These are phyloP conservation scores for Xerocomus spinulosus DNA, from an alignment of 768 basidiomycete genomes.

Conservation along the genomic window DNA sequence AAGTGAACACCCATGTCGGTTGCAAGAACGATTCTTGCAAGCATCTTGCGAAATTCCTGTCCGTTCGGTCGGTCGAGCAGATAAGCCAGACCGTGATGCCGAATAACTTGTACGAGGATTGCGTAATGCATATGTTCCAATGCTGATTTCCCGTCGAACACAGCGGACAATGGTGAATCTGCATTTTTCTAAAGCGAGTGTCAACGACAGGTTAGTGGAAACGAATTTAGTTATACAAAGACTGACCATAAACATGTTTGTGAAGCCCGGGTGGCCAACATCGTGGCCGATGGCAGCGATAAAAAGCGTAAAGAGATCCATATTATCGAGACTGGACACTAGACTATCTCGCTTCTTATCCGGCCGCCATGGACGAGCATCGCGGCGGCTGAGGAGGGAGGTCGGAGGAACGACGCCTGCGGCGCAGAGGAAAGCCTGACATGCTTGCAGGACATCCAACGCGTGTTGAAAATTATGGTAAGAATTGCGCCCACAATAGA, in stretches of 20 bases:
- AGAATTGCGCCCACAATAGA: slow-evolving; percentile 87
- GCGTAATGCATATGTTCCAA: slow-evolving; percentile 91
- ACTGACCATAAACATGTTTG: slow-evolving; percentile 89
- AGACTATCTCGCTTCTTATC: slow-evolving; percentile 35
- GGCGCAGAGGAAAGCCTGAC: slow-evolving; percentile 75
- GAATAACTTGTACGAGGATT: slow-evolving; percentile 74
- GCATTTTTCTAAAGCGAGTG: slow-evolving; percentile 75
- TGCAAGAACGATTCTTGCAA: slow-evolving; percentile 80
- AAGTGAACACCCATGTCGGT: slow-evolving; percentile 94
- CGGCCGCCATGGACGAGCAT: slow-evolving; percentile 33
- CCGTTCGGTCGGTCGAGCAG: slow-evolving; percentile 56
- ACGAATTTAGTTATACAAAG: not conserved
- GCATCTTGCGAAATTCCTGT: slow-evolving; percentile 58
- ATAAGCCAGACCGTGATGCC: slow-evolving; percentile 68
- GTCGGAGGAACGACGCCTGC: slow-evolving; percentile 81
- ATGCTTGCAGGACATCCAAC: slow-evolving; percentile 91
- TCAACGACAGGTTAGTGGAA: slow-evolving; percentile 1
- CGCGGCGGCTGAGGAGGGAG: slow-evolving; percentile 47
- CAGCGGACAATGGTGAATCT: slow-evolving; percentile 76
- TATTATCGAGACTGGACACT: slow-evolving; percentile 46
- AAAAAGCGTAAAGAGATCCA: slow-evolving; percentile 80
- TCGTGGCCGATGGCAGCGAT: slow-evolving; percentile 97
- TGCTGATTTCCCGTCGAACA: slow-evolving; percentile 87
- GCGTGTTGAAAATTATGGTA: slow-evolving; percentile 99
- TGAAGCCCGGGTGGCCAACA: slow-evolving; percentile 93